A percentile compares a stretch with the other conserved stretches of the same genome.
Evolutionary conservation across 1,284 basidiomycete species (phyloP).

Genomic region (Apiotrichum laibachii): DNA sequence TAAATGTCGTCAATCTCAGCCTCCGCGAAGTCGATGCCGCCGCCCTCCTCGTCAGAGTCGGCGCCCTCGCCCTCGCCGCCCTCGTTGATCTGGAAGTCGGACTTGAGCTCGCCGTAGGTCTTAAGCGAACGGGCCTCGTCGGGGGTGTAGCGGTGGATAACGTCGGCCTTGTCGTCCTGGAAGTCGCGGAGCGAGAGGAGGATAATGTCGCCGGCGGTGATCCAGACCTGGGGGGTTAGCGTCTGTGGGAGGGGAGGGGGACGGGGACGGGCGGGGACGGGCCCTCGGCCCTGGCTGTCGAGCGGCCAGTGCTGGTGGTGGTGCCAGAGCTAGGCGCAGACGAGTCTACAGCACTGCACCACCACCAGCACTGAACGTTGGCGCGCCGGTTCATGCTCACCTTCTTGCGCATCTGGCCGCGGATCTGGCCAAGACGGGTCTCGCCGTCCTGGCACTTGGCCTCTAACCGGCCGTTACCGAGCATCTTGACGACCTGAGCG

Average conservation of each 20-base stretch:
- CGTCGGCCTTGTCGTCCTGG: conserved; percentile 99
- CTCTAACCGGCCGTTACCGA: conserved; percentile 95
- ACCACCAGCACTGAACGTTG: too few species aligned
- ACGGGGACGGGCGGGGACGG: too few species aligned
- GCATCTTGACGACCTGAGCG: conserved; percentile 97
- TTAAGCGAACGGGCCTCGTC: conserved; percentile 80
- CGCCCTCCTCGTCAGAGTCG: conserved; percentile 65
- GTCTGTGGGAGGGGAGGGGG: too few species aligned
- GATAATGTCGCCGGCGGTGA: conserved; percentile 97
- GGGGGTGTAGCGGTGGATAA: conserved; percentile 97
- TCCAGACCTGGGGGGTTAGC: conserved; percentile 76
- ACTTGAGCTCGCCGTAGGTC: conserved; percentile 95
- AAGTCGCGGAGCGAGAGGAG: conserved; percentile 95
- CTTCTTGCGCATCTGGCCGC: conserved; percentile 99
- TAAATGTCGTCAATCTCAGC: conserved; percentile 60
- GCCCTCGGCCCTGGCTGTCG: too few species aligned
- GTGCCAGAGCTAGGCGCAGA: too few species aligned
- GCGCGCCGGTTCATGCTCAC: conserved; percentile 54
- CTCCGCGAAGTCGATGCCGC: conserved; percentile 79
- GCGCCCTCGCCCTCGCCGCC: conserved; percentile 62
- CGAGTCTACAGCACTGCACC: too few species aligned
- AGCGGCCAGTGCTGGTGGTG: too few species aligned
- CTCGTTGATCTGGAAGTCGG: conserved; percentile 98
- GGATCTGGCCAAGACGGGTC: conserved; percentile 95
- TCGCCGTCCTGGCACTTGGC: conserved; percentile 98